These are phyloP conservation scores for Rhodotorula sp. DNA, from an alignment of 1,284 basidiomycete genomes.

Conservation along the genomic window DNA sequence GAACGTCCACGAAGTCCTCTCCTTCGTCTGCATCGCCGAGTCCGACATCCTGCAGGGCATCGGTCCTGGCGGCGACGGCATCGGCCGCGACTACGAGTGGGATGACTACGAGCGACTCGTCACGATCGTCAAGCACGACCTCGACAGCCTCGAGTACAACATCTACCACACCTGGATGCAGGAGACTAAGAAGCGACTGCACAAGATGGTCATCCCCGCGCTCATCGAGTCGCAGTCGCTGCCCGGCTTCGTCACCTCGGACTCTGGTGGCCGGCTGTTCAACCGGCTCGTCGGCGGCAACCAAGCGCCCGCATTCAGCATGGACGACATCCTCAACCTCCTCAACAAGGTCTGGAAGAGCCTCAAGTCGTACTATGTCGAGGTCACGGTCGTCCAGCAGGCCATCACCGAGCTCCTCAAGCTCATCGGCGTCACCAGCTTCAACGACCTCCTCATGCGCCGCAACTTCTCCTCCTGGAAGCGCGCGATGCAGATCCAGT, in stretches of 20 bases:
- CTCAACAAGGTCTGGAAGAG: slow-evolving; percentile 99
- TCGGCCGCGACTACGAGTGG: slow-evolving; percentile 92
- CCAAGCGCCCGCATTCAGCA: slow-evolving; percentile 80
- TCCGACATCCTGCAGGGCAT: slow-evolving; percentile 98
- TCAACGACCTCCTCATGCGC: slow-evolving; percentile 98
- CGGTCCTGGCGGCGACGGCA: slow-evolving; percentile 83
- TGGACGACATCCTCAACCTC: slow-evolving; percentile 97
- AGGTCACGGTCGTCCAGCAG: slow-evolving; percentile 95
- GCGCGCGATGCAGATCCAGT: slow-evolving; percentile 99
- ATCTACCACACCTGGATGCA: slow-evolving; percentile 99
- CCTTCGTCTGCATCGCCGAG: slow-evolving; percentile 97
- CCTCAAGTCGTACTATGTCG: slow-evolving; percentile 98
- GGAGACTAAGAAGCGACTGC: slow-evolving; percentile 93
- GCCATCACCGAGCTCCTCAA: slow-evolving; percentile 95
- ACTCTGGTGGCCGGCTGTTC: slow-evolving; percentile 82
- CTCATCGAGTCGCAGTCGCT: slow-evolving; percentile 96
- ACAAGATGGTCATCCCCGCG: slow-evolving; percentile 98
- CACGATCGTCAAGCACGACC: slow-evolving; percentile 95
- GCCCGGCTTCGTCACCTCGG: slow-evolving; percentile 95
- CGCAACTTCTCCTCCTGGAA: slow-evolving; percentile 99
- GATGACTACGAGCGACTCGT: slow-evolving; percentile 94
- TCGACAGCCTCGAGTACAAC: slow-evolving; percentile 98
- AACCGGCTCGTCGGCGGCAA: slow-evolving; percentile 85
- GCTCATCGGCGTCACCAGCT: slow-evolving; percentile 93
- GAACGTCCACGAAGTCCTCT: slow-evolving; percentile 99